Conservation (phyloP, 108 stramenopile species). For the Nitzschia sp. region DNA sequence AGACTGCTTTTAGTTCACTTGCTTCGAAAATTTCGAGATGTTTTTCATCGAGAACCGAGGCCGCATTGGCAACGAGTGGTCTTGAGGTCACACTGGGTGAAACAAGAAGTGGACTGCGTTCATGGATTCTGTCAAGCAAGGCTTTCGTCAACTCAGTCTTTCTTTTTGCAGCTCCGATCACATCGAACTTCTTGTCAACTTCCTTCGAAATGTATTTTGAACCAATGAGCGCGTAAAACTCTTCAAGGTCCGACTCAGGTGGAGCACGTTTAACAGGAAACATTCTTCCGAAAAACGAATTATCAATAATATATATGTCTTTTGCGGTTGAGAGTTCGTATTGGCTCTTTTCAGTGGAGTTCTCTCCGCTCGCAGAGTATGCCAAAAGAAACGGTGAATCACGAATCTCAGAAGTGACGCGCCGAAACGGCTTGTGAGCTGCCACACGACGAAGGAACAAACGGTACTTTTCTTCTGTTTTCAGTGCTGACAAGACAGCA, state of each 20-base stretch:
- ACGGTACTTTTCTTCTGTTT: constrained; percentile 56
- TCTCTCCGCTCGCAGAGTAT: constrained; percentile 36
- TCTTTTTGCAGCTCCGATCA: constrained; percentile 39
- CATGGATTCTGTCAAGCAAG: constrained; percentile 56
- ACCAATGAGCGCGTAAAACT: constrained; percentile 65
- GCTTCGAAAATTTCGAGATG: constrained; percentile 53
- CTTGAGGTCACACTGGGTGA: constrained; percentile 68
- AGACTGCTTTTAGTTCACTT: constrained; percentile 56
- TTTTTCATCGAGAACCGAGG: constrained; percentile 38
- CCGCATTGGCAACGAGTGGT: constrained; percentile 59
- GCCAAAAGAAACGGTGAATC: constrained; percentile 73
- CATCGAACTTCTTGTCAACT: constrained; percentile 63
- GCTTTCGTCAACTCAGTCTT: constrained; percentile 39
- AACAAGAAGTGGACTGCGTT: constrained; percentile 67
- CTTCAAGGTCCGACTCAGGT: constrained; percentile 69
- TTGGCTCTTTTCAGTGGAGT: constrained; percentile 22
- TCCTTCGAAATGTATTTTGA: constrained; percentile 66
- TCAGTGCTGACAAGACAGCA: constrained; percentile 48
- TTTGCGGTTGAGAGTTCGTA: constrained; percentile 60
- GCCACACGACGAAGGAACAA: constrained; percentile 67
- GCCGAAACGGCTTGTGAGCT: constrained; percentile 62
- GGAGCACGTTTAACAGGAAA: constrained; percentile 61
- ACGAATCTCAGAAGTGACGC: constrained; percentile 55
- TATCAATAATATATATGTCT: constrained; percentile 81
- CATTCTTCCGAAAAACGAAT: constrained; percentile 69